Percentiles rank a stretch among this genome's conserved stretches.
These are phyloP conservation scores for Hericium coralloides DNA, from an alignment of 768 basidiomycete genomes.

Conservation along the genomic window DNA sequence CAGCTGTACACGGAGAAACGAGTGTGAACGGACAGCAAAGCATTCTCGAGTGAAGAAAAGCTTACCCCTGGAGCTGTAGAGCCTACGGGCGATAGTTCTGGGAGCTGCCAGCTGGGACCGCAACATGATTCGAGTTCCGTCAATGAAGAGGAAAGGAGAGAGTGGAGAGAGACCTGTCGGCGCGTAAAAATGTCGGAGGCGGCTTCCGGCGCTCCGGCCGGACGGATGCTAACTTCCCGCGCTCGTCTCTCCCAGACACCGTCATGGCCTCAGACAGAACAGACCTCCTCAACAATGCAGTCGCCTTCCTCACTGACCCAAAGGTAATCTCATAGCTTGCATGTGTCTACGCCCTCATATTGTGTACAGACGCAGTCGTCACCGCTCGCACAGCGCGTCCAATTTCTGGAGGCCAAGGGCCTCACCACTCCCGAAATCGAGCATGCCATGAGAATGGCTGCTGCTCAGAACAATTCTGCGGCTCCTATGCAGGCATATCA, in stretches of 20 bases:
- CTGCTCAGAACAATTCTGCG: conserved; percentile 20
- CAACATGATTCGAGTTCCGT: conserved; percentile 3
- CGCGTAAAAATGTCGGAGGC: no score
- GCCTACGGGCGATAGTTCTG: conserved; percentile 8
- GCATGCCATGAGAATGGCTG: conserved; percentile 62
- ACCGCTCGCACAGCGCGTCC: conserved; percentile 73
- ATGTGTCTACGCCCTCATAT: not conserved
- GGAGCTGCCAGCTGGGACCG: conserved; percentile 7
- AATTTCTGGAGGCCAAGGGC: conserved; percentile 95
- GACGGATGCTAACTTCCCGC: no score
- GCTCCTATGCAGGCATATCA: conserved; percentile 12
- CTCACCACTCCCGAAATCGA: conserved; percentile 80
- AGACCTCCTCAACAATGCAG: conserved; percentile 74
- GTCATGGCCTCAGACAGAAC: conserved; percentile 50
- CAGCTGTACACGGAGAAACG: conserved; percentile 1
- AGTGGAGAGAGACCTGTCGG: not conserved
- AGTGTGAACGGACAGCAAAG: not conserved
- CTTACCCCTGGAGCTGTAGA: conserved; percentile 6
- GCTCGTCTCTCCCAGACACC: not conserved
- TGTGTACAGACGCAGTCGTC: conserved; percentile 59
- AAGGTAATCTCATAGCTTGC: conserved; percentile 38
- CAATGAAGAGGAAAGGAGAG: not conserved
- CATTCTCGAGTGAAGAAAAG: not conserved
- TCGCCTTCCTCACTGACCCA: conserved; percentile 78
- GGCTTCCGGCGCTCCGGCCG: no score